A percentile compares a stretch with the other conserved stretches of the same genome.
Evolutionary conservation across 140 eudicot genomes (phyloP).

Genomic region (Eryngium alpinum): DNA sequence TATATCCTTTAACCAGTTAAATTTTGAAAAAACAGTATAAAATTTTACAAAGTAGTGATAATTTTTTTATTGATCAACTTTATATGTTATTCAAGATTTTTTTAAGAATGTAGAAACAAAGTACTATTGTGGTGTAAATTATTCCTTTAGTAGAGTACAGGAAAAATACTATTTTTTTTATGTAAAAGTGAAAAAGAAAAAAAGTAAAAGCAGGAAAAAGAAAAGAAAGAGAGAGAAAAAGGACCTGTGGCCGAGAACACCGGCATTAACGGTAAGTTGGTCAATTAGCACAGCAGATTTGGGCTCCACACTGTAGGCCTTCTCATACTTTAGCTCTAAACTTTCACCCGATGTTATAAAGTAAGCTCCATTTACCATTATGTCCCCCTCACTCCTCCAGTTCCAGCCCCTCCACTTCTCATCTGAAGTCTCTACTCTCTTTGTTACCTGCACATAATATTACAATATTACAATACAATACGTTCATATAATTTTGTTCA

Average conservation of each 20-base stretch:
- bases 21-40: too few species aligned
- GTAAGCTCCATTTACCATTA: slow-evolving; percentile 77
- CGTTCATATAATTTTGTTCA: too few species aligned
- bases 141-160: too few species aligned
- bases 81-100: too few species aligned
- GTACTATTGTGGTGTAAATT: too few species aligned
- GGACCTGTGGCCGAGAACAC: slow-evolving; percentile 82
- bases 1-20: too few species aligned
- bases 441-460: slow-evolving; percentile 65
- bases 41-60: too few species aligned
- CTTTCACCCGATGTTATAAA: slow-evolving; percentile 85
- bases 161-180: too few species aligned
- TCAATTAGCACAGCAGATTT: slow-evolving; percentile 68
- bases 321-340: slow-evolving; percentile 75
- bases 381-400: slow-evolving; percentile 95
- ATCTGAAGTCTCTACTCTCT: slow-evolving; percentile 59
- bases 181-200: neutral
- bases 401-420: slow-evolving; percentile 81
- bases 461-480: too few species aligned
- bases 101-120: too few species aligned
- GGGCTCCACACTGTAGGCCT: slow-evolving; percentile 92
- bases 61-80: too few species aligned
- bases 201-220: neutral
- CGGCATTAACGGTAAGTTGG: slow-evolving; percentile 74
- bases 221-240: neutral